Base-by-base conservation (phyloP, 306 rosid species). In the Cercis canadensis region DNA sequence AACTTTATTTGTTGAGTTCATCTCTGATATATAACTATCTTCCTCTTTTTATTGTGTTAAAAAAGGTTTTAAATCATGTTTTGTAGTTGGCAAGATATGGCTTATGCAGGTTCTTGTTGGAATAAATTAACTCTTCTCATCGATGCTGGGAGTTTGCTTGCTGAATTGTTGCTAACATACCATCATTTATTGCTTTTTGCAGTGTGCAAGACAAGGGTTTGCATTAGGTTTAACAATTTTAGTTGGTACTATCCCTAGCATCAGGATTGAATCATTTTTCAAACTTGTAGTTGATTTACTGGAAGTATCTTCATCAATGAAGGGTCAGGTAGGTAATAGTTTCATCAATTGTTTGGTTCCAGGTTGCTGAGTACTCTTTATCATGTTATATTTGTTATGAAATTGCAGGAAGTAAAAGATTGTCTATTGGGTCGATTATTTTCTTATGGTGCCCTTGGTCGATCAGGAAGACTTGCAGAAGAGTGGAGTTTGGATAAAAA, bases 151-250 rank as follows among this genome's bases (percentile, higher is more conserved):
- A 19, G 18, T 46, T 58, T 65, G 8, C 56, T 61, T 41, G 18
- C 10, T 61, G 67, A 44, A 15, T 59, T 75, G 50, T 53, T 70
- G 44, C 66, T 4, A 19, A 65, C 33, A 39, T 62, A 34, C 29
- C 39, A 11, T 56, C 5, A 46, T 55, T 61, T 47, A 44, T 78
- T 77, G 55, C 33, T 72, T 53, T 72, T 86, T 80, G 86, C 96
- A 94, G 99, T 91, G 97, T 77, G 99, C 96, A 1, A 87, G 99
- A 15, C 97, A 87, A 70, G 99, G 99, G 41, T 94, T 94, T 75
- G 96, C 96, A 11, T 75, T 89, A 77, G 99, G 97, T 58, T 79
- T 94, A 58, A 83, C 92, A 29, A 44, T 81, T 74, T 73, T 89
- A 76, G 53, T 55, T 11, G 80, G 86, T 18, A 74, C 83, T 50